Evolutionary conservation across 139 green algal species (phyloP).

Genomic region (Nannochloris sp.): DNA sequence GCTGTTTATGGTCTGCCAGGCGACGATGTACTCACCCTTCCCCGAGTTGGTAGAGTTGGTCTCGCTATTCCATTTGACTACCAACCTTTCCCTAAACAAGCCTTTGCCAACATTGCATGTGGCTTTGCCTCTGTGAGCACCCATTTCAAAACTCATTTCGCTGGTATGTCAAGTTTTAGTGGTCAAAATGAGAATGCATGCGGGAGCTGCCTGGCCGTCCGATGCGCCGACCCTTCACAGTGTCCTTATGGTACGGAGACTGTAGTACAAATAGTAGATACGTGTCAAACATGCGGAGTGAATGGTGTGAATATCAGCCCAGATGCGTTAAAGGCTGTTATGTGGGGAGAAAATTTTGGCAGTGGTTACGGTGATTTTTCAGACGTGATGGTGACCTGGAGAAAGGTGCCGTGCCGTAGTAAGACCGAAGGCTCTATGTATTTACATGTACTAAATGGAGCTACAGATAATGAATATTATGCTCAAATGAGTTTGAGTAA

Average conservation of each 20-base stretch:
- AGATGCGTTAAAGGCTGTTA: background rate
- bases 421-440: background rate
- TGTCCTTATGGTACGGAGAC: background rate
- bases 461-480: conserved; percentile 4
- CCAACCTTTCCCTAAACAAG: background rate
- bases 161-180: background rate
- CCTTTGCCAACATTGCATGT: background rate
- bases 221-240: background rate
- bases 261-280: background rate
- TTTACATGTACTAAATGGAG: background rate
- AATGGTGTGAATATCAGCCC: background rate
- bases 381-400: background rate
- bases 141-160: background rate
- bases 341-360: no score
- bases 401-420: background rate
- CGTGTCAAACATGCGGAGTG: background rate
- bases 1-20: no score
- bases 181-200: background rate
- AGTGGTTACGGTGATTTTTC: background rate
- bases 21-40: no score
- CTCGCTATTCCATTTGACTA: background rate
- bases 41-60: no score
- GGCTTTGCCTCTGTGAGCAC: background rate
- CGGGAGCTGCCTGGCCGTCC: background rate
- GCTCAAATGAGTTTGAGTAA: background rate